Conservation (phyloP, 2,329 filamentous ascomycete genomes). For the Colletotrichum viniferum region DNA sequence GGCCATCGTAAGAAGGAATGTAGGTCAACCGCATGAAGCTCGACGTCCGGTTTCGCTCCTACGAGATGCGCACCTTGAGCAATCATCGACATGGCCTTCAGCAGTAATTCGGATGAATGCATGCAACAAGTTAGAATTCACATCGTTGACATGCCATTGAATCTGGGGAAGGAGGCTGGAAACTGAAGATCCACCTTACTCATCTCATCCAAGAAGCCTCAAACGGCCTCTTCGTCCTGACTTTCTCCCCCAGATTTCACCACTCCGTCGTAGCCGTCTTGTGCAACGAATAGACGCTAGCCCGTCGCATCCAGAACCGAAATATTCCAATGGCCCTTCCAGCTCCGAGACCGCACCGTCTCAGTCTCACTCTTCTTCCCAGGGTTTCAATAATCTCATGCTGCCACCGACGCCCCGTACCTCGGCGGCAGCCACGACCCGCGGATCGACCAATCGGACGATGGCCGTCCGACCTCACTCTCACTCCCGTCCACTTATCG, state of each 20-base stretch:
- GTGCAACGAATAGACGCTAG: background rate
- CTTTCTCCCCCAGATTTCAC: background rate
- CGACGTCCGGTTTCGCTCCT: slow-evolving; percentile 7
- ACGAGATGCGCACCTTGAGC: background rate
- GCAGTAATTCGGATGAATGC: background rate
- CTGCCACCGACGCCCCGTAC: background rate
- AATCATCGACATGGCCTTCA: background rate
- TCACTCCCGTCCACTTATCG: background rate
- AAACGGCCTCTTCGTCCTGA: background rate
- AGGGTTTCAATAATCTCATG: background rate
- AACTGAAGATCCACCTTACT: background rate
- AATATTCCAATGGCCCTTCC: background rate
- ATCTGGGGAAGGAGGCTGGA: background rate
- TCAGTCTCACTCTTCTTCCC: background rate
- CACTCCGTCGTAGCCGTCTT: background rate
- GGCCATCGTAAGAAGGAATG: background rate
- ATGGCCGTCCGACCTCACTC: slow-evolving; percentile 16
- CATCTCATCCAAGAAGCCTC: background rate
- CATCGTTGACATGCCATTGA: background rate
- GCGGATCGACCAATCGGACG: slow-evolving; percentile 12
- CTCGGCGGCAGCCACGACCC: background rate
- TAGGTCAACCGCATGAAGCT: background rate
- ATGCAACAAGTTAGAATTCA: background rate
- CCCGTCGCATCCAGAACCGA: background rate
- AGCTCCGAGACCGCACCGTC: slow-evolving; percentile 1